Conservation (phyloP, 345 rosid species). For the Rhodomyrtus tomentosa region DNA sequence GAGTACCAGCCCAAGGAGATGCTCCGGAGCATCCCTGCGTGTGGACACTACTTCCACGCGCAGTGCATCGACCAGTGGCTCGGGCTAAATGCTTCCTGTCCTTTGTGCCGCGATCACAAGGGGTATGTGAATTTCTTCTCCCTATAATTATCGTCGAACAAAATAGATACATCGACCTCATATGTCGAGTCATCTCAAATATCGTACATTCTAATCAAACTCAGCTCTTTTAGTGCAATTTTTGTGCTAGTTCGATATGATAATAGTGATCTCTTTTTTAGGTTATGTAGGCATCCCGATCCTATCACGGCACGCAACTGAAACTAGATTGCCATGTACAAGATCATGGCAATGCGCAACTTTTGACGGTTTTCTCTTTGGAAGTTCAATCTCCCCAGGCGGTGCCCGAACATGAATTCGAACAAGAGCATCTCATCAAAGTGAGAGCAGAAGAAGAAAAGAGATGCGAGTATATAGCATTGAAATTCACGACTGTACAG, state of each 20-base stretch:
- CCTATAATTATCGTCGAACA: too few species aligned
- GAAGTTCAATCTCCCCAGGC: background rate
- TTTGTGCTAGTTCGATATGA: background rate
- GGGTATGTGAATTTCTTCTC: background rate
- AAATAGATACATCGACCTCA: background rate
- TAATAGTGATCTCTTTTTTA: background rate
- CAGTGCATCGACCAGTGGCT: conserved; percentile 1
- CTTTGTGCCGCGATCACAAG: background rate
- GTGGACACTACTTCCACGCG: background rate
- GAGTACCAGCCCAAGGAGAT: background rate
- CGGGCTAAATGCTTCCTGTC: background rate
- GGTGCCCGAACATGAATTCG: background rate
- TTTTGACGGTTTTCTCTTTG: background rate
- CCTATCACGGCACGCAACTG: background rate
- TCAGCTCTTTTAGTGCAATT: too few species aligned
- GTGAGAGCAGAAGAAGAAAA: background rate
- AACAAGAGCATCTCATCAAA: background rate
- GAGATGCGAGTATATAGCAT: too few species aligned
- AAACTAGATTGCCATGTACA: background rate
- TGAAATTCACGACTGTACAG: too few species aligned
- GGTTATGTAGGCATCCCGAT: background rate
- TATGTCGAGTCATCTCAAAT: background rate
- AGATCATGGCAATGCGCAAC: background rate
- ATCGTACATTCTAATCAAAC: too few species aligned
- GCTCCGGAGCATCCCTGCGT: background rate